phyloP scores from a whole-genome alignment of 2,329 filamentous ascomycete species.

The Pyricularia sp. region DNA sequence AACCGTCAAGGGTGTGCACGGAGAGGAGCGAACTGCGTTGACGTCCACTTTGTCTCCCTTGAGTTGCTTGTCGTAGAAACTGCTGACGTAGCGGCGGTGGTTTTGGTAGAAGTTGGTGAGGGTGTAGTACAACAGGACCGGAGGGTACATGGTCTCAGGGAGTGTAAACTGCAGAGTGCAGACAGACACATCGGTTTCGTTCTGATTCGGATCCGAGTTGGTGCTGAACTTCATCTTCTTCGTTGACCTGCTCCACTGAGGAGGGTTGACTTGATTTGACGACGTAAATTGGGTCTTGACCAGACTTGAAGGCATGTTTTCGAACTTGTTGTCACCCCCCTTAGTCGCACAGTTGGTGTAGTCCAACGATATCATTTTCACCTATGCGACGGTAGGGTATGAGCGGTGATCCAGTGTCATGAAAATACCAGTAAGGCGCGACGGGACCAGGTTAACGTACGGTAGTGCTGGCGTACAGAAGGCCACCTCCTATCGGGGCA shows the following conservation, averaged over 20 bases:
- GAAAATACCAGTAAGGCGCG: neutral
- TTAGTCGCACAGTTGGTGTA: conserved; percentile 74
- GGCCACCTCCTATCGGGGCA: conserved; percentile 78
- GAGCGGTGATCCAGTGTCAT: conserved; percentile 7
- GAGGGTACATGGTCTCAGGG: conserved; percentile 67
- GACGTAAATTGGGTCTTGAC: conserved; percentile 66
- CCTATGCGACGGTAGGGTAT: conserved; percentile 36
- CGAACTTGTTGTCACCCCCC: conserved; percentile 21
- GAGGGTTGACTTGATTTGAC: conserved; percentile 24
- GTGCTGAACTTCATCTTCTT: conserved; percentile 30
- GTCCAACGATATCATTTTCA: conserved; percentile 84
- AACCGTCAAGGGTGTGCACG: conserved; percentile 65
- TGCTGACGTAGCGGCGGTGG: conserved; percentile 90
- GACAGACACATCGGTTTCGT: neutral
- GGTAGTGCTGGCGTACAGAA: conserved; percentile 77
- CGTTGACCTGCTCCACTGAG: conserved; percentile 31
- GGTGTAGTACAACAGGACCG: conserved; percentile 89
- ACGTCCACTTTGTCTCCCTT: conserved; percentile 56
- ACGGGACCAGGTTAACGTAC: conserved; percentile 33
- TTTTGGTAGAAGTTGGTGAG: conserved; percentile 99
- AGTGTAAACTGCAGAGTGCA: conserved; percentile 75
- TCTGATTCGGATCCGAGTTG: conserved; percentile 19
- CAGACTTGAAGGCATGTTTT: conserved; percentile 42
- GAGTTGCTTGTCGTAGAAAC: conserved; percentile 74
- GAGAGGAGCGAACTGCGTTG: conserved; percentile 52